Evolutionary conservation across 495 filamentous ascomycete genomes (phyloP).

Genomic region (Penicillium riverlandense): DNA sequence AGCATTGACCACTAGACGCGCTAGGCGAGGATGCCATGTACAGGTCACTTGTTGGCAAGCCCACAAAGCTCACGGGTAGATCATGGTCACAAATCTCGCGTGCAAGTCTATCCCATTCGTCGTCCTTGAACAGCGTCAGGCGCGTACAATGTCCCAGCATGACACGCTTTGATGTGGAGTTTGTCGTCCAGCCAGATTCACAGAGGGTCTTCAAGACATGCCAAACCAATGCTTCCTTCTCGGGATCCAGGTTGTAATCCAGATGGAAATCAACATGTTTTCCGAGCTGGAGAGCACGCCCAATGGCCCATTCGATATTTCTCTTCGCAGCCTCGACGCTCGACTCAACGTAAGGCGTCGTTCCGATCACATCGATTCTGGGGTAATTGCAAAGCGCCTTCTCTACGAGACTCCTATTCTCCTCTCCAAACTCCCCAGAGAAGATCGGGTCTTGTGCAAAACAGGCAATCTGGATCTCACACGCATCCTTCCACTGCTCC

Average conservation of each 20-base stretch:
- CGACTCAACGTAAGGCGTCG: slow-evolving; percentile 65
- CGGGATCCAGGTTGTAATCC: slow-evolving; percentile 57
- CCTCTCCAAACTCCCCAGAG: slow-evolving; percentile 41
- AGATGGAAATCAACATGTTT: slow-evolving; percentile 69
- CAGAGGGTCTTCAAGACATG: slow-evolving; percentile 45
- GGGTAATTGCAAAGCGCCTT: slow-evolving; percentile 29
- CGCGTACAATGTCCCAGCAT: slow-evolving; percentile 66
- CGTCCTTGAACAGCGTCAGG: slow-evolving; percentile 47
- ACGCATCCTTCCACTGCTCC: slow-evolving; percentile 42
- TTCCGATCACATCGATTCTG: slow-evolving; percentile 55
- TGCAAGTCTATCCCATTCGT: slow-evolving; percentile 43
- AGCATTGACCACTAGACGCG: neutral
- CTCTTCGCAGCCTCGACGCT: slow-evolving; percentile 35
- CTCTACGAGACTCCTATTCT: slow-evolving; percentile 41
- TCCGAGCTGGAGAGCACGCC: slow-evolving; percentile 32
- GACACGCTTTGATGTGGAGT: slow-evolving; percentile 37
- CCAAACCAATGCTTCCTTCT: slow-evolving; percentile 41
- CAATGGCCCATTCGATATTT: slow-evolving; percentile 60
- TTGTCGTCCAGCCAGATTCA: slow-evolving; percentile 36
- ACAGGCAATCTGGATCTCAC: slow-evolving; percentile 61
- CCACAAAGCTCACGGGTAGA: slow-evolving; percentile 62
- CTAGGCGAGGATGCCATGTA: slow-evolving; percentile 58
- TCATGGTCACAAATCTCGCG: slow-evolving; percentile 30
- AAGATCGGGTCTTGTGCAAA: slow-evolving; percentile 71
- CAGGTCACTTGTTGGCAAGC: slow-evolving; percentile 65